phyloP scores from a whole-genome alignment of 768 basidiomycete species.

The Kwoniella newhampshirensis region DNA sequence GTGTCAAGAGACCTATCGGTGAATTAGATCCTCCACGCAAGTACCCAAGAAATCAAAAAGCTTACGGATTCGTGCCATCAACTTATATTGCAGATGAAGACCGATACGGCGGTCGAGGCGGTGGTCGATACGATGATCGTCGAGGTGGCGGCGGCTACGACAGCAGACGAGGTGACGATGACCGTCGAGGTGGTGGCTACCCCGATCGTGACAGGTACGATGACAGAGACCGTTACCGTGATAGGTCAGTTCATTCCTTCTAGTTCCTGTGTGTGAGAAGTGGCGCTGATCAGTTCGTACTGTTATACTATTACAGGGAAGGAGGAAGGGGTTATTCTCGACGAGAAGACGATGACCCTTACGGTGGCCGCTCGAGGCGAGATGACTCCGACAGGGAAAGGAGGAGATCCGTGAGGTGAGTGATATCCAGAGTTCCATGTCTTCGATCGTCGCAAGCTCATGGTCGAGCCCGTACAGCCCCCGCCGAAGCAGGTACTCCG shows the following conservation, averaged over 20 bases:
- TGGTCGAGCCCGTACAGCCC: conserved; percentile 19
- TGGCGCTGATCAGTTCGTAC: no score
- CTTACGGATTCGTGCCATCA: conserved; percentile 6
- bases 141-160: conserved; percentile 16
- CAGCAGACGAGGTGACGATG: conserved; percentile 27
- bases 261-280: not conserved
- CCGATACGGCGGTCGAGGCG: conserved; percentile 19
- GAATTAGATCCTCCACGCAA: conserved; percentile 12
- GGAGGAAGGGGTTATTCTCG: conserved; percentile 15
- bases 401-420: conserved; percentile 45
- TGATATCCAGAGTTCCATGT: not conserved
- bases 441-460: not conserved
- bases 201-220: conserved; percentile 33
- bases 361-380: conserved; percentile 39
- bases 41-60: not conserved
- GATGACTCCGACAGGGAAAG: conserved; percentile 38
- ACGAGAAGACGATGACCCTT: conserved; percentile 41
- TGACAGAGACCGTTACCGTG: conserved; percentile 30
- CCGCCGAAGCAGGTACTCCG: conserved; percentile 38
- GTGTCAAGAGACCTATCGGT: conserved; percentile 58
- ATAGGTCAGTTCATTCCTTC: conserved; percentile 22
- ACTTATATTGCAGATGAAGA: conserved; percentile 22
- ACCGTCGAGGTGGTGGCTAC: conserved; percentile 24
- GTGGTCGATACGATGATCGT: conserved; percentile 25
- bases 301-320: conserved; percentile 1